Evolutionary conservation across 1,284 basidiomycete genomes (phyloP), one percentile per base, ranked within the genome.

Genomic region (Rhodotorula glutinis): DNA sequence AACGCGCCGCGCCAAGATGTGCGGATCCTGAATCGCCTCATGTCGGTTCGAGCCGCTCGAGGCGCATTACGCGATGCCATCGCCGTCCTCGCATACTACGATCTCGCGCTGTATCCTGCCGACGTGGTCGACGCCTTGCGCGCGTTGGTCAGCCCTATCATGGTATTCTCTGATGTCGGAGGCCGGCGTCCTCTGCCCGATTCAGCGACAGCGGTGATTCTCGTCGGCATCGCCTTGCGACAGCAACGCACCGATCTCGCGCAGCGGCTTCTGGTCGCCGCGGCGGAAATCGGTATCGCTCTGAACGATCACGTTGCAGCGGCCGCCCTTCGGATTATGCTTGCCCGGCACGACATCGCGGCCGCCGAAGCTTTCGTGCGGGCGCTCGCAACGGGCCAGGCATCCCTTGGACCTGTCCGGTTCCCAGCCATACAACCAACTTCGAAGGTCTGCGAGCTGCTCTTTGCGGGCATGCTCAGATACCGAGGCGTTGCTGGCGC

Each of bases 21-120:
- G 7, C 47, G 49, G 23, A 67, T 71, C 9, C 41, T 73, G 40
- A 70, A 73, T 57, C 55, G 54, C 40, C 57, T 71, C 40, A 51
- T 73, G 54, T 62, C 65, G 5, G 66, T 65, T 3, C 53, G 72
- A 14, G 62, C 67, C 1, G 60, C 54, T 2, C 53, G 69, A 5
- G 65, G 60, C 2, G 53, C 60, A 4, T 14, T 57, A 13, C 46
- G 52, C 5, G 66, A 63, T 21, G 72, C 69, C 2, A 40, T 73
- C 40, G 49, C 49, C 5, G 33, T 73, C 3, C 63, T 73, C 44
- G 43, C 60, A 4, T 49, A 60, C 44, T 69, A 52, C 63, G 47
- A 71, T 47, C 41, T 73, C 43, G n/a, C 21, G 21, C 46, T 13
- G 9, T 63, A 51, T 13, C 63, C 67, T 5, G 17, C 21, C 17